Conservation (phyloP, 306 rosid genomes). For the Comarum palustre region DNA sequence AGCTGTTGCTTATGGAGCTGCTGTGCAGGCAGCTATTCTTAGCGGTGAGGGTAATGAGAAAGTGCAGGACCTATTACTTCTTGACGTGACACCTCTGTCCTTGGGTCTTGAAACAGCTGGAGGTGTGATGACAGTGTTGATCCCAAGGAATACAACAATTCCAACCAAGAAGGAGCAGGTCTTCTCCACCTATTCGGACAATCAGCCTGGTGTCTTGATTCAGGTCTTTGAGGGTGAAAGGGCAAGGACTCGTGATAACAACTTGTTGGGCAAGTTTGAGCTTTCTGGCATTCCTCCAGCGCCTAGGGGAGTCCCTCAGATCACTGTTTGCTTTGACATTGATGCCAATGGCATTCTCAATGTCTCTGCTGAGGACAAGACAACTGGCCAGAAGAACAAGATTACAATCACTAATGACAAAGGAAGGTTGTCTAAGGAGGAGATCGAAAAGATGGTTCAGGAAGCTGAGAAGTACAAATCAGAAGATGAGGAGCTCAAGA, state of each 20-base stretch:
- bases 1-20: conserved; percentile 18
- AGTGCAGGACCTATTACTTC: conserved; percentile 15
- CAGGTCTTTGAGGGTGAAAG: conserved; percentile 28
- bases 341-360: conserved; percentile 21
- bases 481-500: conserved; percentile 23
- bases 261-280: conserved; percentile 22
- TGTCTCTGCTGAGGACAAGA: conserved; percentile 20
- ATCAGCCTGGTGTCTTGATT: conserved; percentile 20
- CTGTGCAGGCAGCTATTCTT: conserved; percentile 23
- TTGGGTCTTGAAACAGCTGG: conserved; percentile 20
- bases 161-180: conserved; percentile 24
- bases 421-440: conserved; percentile 16
- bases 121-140: conserved; percentile 19
- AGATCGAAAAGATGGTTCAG: conserved; percentile 1
- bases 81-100: conserved; percentile 25
- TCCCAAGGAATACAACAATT: conserved; percentile 22
- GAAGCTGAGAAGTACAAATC: conserved; percentile 18
- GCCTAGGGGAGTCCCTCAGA: conserved; percentile 21
- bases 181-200: conserved; percentile 21
- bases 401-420: conserved; percentile 23
- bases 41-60: conserved; percentile 18
- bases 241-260: conserved; percentile 19
- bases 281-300: conserved; percentile 21
- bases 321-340: conserved; percentile 22
- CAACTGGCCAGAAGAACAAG: conserved; percentile 21